Base-by-base conservation (phyloP, 768 basidiomycete genomes). In the Phallus indusiatus region DNA sequence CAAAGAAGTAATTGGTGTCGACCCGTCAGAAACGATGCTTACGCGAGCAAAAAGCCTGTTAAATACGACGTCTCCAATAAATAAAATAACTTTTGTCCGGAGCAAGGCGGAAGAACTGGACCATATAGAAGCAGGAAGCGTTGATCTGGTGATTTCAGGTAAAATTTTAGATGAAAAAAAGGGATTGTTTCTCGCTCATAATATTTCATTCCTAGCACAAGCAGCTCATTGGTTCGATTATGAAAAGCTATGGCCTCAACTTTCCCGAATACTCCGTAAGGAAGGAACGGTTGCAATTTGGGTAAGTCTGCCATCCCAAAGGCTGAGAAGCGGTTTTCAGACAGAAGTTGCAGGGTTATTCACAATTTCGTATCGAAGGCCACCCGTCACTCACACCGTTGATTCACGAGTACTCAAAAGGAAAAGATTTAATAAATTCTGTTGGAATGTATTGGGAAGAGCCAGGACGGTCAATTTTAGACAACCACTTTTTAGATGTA, bases 191-290 rank as follows among this genome's bases (percentile, higher is more conserved):
- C 17, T 8, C 28, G 47, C n/a, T 28, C 12, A 22, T 47, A 6
- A 47, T 28, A 24, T 60, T 18, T 20, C 8, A 33, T 12, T 4
- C n/a, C 2, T 53, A 88, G 89, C 86, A 1, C 89, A 89, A 71
- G 82, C 89, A 0, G 81, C 81, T 2, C 90, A 92, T 66, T 90
- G 89, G 88, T 92, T 91, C 65, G 77, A 90, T 64, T 88, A 84
- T 79, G 68, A 71, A 6, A 81, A 78, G 64, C 75, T 86, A 7
- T 92, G 88, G 87, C 79, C 78, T 2, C 85, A 90, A 69, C 72
- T 82, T 0, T 74, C 75, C 11, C 75, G 85, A 2, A 77, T 86
- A 8, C 70, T 91, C 47, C 74, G 79, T 53, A 75, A 74, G 8
- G 77, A 81, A 16, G 90, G 88, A 2, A 84, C 80, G 1, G 81